Percentiles rank a stretch among this genome's conserved stretches.
Conservation (phyloP, 192 early-diverging fungal species). For the Rhizophagus clarus region DNA sequence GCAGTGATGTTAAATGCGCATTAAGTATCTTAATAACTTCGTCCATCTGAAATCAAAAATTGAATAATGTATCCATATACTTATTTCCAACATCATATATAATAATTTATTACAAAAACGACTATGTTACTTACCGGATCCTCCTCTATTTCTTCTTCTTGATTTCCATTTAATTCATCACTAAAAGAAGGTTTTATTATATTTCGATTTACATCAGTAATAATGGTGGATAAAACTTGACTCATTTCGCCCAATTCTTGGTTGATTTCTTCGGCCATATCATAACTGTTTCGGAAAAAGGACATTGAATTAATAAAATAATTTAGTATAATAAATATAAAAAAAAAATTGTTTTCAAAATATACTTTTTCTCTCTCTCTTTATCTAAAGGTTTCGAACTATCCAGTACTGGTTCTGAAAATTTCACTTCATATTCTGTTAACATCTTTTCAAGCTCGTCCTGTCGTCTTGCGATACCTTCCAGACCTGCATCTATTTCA, state of each 20-base stretch:
- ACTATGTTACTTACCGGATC: constrained; percentile 36
- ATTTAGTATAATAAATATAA: not conserved
- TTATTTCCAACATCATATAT: constrained; percentile 7
- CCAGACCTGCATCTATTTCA: constrained; percentile 82
- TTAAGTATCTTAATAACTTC: constrained; percentile 92
- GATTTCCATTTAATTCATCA: constrained; percentile 38
- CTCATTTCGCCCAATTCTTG: constrained; percentile 87
- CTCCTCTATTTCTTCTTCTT: constrained; percentile 35
- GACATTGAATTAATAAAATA: not conserved
- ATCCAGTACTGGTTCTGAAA: constrained; percentile 51
- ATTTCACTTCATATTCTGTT: constrained; percentile 77
- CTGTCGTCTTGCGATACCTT: constrained; percentile 88
- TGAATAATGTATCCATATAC: not conserved
- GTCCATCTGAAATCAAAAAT: constrained; percentile 40
- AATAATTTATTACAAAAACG: not conserved
- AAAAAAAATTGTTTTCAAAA: not conserved
- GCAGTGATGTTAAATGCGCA: constrained; percentile 84
- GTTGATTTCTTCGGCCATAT: constrained; percentile 83
- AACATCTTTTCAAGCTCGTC: constrained; percentile 75
- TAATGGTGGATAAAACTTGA: constrained; percentile 72
- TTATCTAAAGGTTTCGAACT: constrained; percentile 43
- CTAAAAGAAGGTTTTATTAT: constrained; percentile 39
- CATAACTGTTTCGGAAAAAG: constrained; percentile 70
- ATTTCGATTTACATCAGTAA: constrained; percentile 84
- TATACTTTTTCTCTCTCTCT: constrained; percentile 40